Percentiles rank a stretch among this genome's conserved stretches.
Evolutionary conservation across 2,329 filamentous ascomycete genomes (phyloP).

Genomic region (Sclerotinia subarctica): DNA sequence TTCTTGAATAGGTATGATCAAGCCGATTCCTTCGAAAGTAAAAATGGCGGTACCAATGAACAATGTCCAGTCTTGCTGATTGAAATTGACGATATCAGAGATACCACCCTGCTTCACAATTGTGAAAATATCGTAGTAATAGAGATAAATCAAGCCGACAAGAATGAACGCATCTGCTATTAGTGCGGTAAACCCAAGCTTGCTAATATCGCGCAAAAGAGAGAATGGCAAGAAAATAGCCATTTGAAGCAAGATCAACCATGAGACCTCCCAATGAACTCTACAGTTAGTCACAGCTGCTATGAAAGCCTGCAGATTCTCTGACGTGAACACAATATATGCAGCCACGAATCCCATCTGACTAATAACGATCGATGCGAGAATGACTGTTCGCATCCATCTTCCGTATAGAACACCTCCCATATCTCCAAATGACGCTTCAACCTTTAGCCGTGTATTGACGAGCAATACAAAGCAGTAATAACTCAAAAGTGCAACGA

Average conservation of each 20-base stretch:
- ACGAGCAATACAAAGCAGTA: constrained; percentile 97
- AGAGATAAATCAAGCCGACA: constrained; percentile 85
- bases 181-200: constrained; percentile 91
- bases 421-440: constrained; percentile 97
- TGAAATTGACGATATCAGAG: constrained; percentile 87
- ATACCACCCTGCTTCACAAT: constrained; percentile 70
- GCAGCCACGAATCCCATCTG: constrained; percentile 93
- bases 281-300: constrained; percentile 86
- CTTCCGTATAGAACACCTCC: constrained; percentile 87
- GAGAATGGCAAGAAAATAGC: constrained; percentile 92
- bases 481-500: constrained; percentile 83
- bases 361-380: constrained; percentile 88
- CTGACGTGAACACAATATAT: constrained; percentile 94
- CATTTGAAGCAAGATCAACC: constrained; percentile 91
- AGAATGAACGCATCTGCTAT: constrained; percentile 94
- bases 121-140: constrained; percentile 91
- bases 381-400: constrained; percentile 83
- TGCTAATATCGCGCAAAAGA: constrained; percentile 92
- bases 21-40: constrained; percentile 94
- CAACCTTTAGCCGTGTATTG: constrained; percentile 76
- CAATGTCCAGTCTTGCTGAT: constrained; percentile 86
- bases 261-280: constrained; percentile 80
- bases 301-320: constrained; percentile 94
- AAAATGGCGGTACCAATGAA: constrained; percentile 99
- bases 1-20: constrained; percentile 97